Evolutionary conservation across 2,329 filamentous ascomycete species (phyloP).

Genomic region (Nemania abortiva): DNA sequence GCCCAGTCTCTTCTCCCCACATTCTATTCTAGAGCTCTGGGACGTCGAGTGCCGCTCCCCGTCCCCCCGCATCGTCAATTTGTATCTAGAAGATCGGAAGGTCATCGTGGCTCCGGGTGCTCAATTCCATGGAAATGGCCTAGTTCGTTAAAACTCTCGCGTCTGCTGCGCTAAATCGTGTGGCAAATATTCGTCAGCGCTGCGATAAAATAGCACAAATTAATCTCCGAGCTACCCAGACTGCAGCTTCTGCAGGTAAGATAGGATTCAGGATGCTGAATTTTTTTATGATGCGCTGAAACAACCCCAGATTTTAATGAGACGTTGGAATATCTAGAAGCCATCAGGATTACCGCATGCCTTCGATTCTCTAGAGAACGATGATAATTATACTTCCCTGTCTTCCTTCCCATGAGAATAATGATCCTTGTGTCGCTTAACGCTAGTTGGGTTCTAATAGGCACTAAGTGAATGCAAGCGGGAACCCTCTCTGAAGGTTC

Average conservation of each 20-base stretch:
- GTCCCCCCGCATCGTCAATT: slow-evolving; percentile 9
- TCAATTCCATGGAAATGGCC: slow-evolving; percentile 2
- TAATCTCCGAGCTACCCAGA: not conserved
- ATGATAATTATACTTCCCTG: not conserved
- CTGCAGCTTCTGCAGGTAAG: no score
- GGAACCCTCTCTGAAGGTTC: not conserved
- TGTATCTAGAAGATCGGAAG: slow-evolving; percentile 9
- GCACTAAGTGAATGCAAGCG: slow-evolving; percentile 6
- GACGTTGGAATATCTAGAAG: not conserved
- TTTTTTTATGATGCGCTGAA: not conserved
- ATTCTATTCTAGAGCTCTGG: slow-evolving; percentile 17
- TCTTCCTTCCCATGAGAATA: not conserved
- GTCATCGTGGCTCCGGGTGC: not conserved
- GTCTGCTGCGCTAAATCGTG: not conserved
- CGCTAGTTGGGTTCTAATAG: not conserved
- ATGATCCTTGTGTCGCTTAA: slow-evolving; percentile 1
- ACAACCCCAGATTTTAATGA: not conserved
- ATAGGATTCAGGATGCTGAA: not conserved
- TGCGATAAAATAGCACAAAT: not conserved
- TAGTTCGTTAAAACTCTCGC: not conserved
- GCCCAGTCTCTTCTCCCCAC: slow-evolving; percentile 20
- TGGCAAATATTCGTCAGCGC: slow-evolving; percentile 13
- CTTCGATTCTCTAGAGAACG: not conserved
- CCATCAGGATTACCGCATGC: not conserved
- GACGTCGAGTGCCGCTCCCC: slow-evolving; percentile 21